Evolutionary conservation across 441 rosid species (phyloP).

Genomic region (Mallotus japonicus): DNA sequence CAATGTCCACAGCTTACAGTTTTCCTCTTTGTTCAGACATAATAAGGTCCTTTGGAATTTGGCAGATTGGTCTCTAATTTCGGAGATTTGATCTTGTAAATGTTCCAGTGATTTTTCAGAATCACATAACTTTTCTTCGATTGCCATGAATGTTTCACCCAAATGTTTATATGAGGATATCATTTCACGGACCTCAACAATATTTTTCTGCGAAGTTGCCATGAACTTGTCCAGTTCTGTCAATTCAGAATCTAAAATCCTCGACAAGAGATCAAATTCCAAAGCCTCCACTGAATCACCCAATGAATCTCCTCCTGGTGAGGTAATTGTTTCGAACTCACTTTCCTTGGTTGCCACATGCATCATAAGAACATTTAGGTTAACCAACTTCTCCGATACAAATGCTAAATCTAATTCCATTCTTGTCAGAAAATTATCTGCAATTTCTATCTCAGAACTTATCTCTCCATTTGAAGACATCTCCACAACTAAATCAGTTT

Average conservation of each 20-base stretch:
- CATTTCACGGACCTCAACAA: conserved; percentile 34
- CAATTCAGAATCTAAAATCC: conserved; percentile 65
- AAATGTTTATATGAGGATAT: conserved; percentile 48
- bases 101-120: conserved; percentile 54
- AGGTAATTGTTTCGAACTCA: conserved; percentile 59
- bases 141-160: conserved; percentile 42
- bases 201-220: conserved; percentile 34
- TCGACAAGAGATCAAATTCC: conserved; percentile 70
- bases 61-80: conserved; percentile 62
- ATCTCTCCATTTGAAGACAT: conserved; percentile 41
- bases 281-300: conserved; percentile 48
- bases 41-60: conserved; percentile 53
- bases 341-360: conserved; percentile 64
- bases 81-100: conserved; percentile 54
- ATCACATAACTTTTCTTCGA: conserved; percentile 62
- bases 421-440: conserved; percentile 49
- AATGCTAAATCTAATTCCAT: conserved; percentile 73
- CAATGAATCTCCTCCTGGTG: conserved; percentile 29
- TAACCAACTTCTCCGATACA: conserved; percentile 73
- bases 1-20: conserved; percentile 39
- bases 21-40: conserved; percentile 39
- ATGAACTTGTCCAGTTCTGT: conserved; percentile 54
- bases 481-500: conserved; percentile 46
- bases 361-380: conserved; percentile 73
- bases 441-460: conserved; percentile 38